Conservation (phyloP, 495 filamentous ascomycete genomes). For the Daldinia childiae region DNA sequence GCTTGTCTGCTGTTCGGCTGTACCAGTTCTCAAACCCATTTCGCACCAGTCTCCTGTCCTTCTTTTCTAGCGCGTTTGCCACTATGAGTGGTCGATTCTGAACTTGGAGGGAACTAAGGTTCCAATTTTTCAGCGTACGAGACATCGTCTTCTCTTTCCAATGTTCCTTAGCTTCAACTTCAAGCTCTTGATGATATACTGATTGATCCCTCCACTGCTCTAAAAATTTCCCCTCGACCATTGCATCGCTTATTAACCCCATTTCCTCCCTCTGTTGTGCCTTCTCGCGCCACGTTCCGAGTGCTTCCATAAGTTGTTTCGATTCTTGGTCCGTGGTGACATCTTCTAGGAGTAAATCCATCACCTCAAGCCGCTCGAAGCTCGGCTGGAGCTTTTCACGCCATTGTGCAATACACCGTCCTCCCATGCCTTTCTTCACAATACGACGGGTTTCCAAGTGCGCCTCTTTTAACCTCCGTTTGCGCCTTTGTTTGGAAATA, state of each 20-base stretch:
- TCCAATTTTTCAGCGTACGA: slow-evolving; percentile 65
- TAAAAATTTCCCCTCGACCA: slow-evolving; percentile 52
- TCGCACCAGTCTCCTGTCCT: slow-evolving; percentile 62
- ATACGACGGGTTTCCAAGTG: slow-evolving; percentile 46
- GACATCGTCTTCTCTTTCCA: slow-evolving; percentile 55
- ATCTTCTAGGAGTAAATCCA: slow-evolving; percentile 37
- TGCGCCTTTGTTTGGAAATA: slow-evolving; percentile 41
- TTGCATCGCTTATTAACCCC: slow-evolving; percentile 28
- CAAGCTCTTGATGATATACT: slow-evolving; percentile 25
- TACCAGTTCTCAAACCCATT: slow-evolving; percentile 69
- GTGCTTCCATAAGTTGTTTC: slow-evolving; percentile 49
- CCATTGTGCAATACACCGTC: slow-evolving; percentile 44
- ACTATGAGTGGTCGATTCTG: slow-evolving; percentile 49
- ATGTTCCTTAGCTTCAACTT: slow-evolving; percentile 37
- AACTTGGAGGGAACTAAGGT: slow-evolving; percentile 48
- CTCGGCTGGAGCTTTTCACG: slow-evolving; percentile 43
- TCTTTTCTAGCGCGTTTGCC: slow-evolving; percentile 51
- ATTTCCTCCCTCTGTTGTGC: slow-evolving; percentile 35
- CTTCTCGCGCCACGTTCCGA: slow-evolving; percentile 55
- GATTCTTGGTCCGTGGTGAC: slow-evolving; percentile 38
- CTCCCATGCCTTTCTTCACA: slow-evolving; percentile 48
- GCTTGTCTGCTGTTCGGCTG: slow-evolving; percentile 56
- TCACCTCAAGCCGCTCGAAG: slow-evolving; percentile 33
- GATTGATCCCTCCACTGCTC: slow-evolving; percentile 41
- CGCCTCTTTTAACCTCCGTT: slow-evolving; percentile 43